A percentile compares a stretch with the other conserved stretches of the same genome.
These are phyloP conservation scores for Pichia ethanolica DNA, from an alignment of 805 yeast species.

Conservation along the genomic window DNA sequence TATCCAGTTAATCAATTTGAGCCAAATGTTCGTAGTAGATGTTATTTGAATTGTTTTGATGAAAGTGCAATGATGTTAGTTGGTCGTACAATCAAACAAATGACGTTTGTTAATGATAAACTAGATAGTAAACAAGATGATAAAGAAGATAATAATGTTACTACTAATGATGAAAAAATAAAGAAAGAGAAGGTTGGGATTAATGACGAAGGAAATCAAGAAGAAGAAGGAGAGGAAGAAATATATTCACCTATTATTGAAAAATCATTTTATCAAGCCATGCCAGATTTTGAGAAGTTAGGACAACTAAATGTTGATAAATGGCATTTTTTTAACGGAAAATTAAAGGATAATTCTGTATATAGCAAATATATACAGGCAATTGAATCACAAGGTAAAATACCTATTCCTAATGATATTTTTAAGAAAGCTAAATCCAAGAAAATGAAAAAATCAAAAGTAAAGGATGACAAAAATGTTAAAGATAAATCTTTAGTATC, in stretches of 20 bases:
- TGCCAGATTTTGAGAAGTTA: slow-evolving; percentile 15
- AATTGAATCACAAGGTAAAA: neutral
- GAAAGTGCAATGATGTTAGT: slow-evolving; percentile 24
- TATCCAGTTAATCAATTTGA: slow-evolving; percentile 33
- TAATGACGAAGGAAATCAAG: neutral
- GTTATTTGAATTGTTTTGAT: slow-evolving; percentile 32
- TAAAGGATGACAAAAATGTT: neutral
- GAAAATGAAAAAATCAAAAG: neutral
- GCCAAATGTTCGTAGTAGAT: slow-evolving; percentile 33
- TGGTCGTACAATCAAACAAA: slow-evolving; percentile 18
- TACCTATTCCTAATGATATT: slow-evolving; percentile 2
- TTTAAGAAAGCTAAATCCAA: neutral
- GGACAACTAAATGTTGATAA: slow-evolving; percentile 8
- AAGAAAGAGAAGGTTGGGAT: neutral
- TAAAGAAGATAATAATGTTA: neutral
- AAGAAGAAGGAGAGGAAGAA: slow-evolving; percentile 13
- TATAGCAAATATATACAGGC: neutral
- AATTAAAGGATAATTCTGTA: neutral
- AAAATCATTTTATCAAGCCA: slow-evolving; percentile 27
- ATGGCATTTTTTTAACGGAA: slow-evolving; percentile 1
- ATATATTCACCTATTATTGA: slow-evolving; percentile 30
- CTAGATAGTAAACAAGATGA: neutral
- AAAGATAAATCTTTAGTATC: neutral
- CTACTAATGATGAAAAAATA: neutral
- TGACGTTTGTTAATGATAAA: slow-evolving; percentile 18